phyloP scores from a whole-genome alignment of 495 filamentous ascomycete genomes.

The Talaromyces ruber region DNA sequence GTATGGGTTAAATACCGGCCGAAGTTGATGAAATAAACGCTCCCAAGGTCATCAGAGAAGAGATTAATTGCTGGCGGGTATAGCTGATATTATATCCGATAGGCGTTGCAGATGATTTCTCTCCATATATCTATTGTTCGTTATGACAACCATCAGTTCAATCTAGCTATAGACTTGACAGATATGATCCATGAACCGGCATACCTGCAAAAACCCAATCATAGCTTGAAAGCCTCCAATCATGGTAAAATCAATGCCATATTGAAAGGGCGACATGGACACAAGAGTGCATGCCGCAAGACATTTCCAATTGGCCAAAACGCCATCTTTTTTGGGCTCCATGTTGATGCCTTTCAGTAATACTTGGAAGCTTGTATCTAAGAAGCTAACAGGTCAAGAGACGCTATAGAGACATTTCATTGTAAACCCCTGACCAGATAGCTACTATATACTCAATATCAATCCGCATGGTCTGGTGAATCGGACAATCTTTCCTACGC shows the following conservation, averaged over 20 bases:
- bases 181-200: neutral
- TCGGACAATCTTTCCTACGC: neutral
- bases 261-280: neutral
- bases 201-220: neutral
- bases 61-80: conserved; percentile 27
- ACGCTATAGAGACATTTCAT: neutral
- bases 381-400: no score
- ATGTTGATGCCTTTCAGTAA: neutral
- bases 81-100: neutral
- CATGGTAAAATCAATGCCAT: neutral
- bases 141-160: neutral
- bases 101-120: neutral
- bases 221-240: neutral
- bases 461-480: neutral
- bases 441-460: neutral
- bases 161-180: neutral
- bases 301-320: neutral
- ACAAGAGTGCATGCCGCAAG: neutral
- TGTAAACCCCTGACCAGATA: neutral
- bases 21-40: conserved; percentile 49
- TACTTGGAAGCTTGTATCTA: no score
- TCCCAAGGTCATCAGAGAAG: conserved; percentile 46
- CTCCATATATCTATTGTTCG: neutral
- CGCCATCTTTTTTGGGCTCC: neutral
- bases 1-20: conserved; percentile 22